phyloP scores from a whole-genome alignment of 2,329 filamentous ascomycete species.

The Fusarium sp. region DNA sequence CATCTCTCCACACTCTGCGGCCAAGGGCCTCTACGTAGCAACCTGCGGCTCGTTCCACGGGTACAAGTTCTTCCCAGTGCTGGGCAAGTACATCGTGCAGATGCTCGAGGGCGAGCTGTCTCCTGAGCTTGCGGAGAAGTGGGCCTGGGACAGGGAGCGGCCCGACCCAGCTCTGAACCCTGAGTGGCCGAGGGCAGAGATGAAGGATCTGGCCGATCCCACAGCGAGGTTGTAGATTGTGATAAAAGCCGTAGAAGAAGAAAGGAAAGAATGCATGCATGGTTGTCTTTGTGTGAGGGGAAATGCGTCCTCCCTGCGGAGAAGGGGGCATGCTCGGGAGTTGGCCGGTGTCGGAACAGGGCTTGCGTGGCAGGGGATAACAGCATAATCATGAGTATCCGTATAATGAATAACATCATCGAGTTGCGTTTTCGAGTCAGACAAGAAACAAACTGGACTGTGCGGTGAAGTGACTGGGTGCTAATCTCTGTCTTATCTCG shows the following conservation, averaged over 20 bases:
- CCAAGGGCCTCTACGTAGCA: conserved; percentile 68
- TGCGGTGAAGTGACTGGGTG: not conserved
- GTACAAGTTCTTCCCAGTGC: conserved; percentile 75
- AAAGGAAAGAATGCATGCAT: not conserved
- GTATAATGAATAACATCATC: not conserved
- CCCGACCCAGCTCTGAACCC: conserved; percentile 64
- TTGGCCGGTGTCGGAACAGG: not conserved
- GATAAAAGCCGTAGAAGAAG: conserved; percentile 1
- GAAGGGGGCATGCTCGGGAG: not conserved
- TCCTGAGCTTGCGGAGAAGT: conserved; percentile 57
- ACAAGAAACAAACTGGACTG: not conserved
- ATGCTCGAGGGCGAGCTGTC: conserved; percentile 62
- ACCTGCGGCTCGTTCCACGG: conserved; percentile 75
- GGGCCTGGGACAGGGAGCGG: conserved; percentile 71
- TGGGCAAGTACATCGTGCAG: conserved; percentile 71
- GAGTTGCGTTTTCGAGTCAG: not conserved
- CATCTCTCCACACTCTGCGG: conserved; percentile 67
- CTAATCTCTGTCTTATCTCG: not conserved
- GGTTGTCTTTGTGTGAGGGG: not conserved
- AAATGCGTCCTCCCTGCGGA: not conserved
- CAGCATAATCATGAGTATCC: not conserved
- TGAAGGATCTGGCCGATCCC: conserved; percentile 61
- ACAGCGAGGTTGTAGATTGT: conserved; percentile 43
- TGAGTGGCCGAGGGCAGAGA: conserved; percentile 68
- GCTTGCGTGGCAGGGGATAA: not conserved